These are phyloP conservation scores for Tritrichomonas foetus DNA, from an alignment of 208 protist genomes.

Conservation along the genomic window DNA sequence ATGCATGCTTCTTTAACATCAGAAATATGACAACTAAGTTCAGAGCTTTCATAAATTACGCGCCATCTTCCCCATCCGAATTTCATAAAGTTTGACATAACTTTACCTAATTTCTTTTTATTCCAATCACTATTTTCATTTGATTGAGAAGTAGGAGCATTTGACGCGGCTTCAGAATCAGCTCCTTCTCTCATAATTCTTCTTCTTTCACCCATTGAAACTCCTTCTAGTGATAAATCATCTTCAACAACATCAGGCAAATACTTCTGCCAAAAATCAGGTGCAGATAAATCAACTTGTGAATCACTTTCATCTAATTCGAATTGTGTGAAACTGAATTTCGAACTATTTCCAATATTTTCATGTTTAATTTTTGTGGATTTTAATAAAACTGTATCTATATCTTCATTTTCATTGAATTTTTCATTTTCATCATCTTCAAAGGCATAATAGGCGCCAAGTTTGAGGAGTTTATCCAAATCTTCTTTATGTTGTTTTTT, in stretches of 20 bases:
- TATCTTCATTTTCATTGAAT: slow-evolving; percentile 39
- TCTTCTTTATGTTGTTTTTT: not conserved
- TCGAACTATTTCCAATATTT: not conserved
- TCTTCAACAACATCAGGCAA: not conserved
- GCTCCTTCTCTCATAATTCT: not conserved
- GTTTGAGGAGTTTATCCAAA: slow-evolving; percentile 37
- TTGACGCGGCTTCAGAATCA: too few species aligned
- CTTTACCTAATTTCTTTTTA: not conserved
- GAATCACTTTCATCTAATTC: not conserved
- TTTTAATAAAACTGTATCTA: slow-evolving; percentile 23
- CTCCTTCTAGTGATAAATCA: not conserved
- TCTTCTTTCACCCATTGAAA: not conserved
- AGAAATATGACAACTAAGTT: not conserved
- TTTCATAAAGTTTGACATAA: not conserved
- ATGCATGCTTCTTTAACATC: not conserved
- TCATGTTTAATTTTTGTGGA: not conserved
- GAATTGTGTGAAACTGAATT: not conserved
- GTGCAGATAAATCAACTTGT: not conserved
- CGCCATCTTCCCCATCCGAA: not conserved
- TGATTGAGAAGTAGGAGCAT: too few species aligned
- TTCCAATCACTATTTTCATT: not conserved
- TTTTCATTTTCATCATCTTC: slow-evolving; percentile 33
- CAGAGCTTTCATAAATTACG: not conserved
- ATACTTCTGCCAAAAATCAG: slow-evolving; percentile 20
- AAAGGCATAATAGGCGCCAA: slow-evolving; percentile 47